Evolutionary conservation across 257 asterid species (phyloP), one percentile per base, ranked within the genome.

Genomic region (Mitragyna speciosa): DNA sequence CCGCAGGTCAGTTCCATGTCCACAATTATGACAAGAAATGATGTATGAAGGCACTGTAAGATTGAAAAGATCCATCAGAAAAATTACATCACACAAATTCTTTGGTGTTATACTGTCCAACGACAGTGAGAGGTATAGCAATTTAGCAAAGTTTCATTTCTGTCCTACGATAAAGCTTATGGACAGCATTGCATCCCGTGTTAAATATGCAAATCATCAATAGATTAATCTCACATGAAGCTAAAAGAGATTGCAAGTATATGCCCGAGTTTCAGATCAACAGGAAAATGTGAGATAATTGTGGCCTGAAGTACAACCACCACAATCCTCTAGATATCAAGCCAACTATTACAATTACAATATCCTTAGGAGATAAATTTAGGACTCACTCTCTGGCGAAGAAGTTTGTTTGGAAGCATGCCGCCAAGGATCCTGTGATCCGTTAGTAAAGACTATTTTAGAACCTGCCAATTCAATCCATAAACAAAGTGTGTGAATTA

Each of bases 341-440:
- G 30, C 22, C 8, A 19, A 43, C 6, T 70, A 1, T 45, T 70
- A 15, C 8, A 41, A 41, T 14, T 58, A 43, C 61, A 33, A 56
- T 30, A 10, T 56, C 72, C n/a, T 41, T 17, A 33, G 54, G 5
- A n/a, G 19, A 63, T 73, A 61, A 45, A 68, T 49, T 17, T 51
- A 70, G 33, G 71, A 89, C 96, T 89, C 88, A 93, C 98, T 82
- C 72, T 93, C 97, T 8, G 86, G 88, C 59, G 97, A 93, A 67
- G 98, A 93, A 48, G 87, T 91, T 85, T 90, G 94, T 81, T 93
- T 93, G 78, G 98, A 93, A 77, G 99, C 99, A 87, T 91, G 99
- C 51, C 97, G 96, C 98, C 99, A 95, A 7, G 99, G 99, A 86
- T 95, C 98, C 83, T 95, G 98, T 64, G 99, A 95, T 88, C 99